Evolutionary conservation across 164 flowering plant genomes (phyloP), one percentile per base, ranked within the genome.

Genomic region (Aristolochia californica): DNA sequence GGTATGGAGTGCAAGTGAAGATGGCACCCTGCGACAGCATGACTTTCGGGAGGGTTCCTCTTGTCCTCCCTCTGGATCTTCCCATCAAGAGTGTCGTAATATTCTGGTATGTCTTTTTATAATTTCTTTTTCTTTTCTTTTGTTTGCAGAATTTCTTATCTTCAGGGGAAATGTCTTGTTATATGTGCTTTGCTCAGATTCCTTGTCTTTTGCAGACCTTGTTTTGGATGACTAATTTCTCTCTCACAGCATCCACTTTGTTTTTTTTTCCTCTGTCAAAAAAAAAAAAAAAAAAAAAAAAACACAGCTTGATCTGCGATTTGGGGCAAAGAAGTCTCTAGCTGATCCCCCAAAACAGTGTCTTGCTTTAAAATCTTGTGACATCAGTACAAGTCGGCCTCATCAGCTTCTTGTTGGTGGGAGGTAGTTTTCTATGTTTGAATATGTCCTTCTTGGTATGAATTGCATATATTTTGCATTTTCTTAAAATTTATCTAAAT

Each of bases 1-100:
- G 22, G 91, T 93, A 11, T 88, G 95, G 95, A 93, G 98, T 80
- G 98, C 97, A 13, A 93, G 98, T 77, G 98, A 93, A 77, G 98
- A 93, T 77, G 98, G 98, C 61, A 93, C 98, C 30, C 62, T 93
- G 64, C 76, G 98, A 71, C 97, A 93, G 73, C 98, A 93, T 81
- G 98, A 93, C 58, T 77, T 93, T 55, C 83, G 98, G 54, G 97
- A 88, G 73, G 82, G 85, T 74, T 58, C 78, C 67, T 78, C 97
- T 57, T 93, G 98, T 68, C 97, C 97, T 63, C 91, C 85, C 38
- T 84, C 77, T 66, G 94, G 95, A 65, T 80, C 97, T 66, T 68
- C 91, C 59, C 82, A 75, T 45, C 95, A 81, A 74, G 97, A 88
- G 70, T 93, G 98, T 66, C 89, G 84, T 59, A 87, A 77, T 72